Evolutionary conservation across 495 filamentous ascomycete species (phyloP), one percentile per base, ranked within the genome.

Genomic region (Xylaria palmicola): DNA sequence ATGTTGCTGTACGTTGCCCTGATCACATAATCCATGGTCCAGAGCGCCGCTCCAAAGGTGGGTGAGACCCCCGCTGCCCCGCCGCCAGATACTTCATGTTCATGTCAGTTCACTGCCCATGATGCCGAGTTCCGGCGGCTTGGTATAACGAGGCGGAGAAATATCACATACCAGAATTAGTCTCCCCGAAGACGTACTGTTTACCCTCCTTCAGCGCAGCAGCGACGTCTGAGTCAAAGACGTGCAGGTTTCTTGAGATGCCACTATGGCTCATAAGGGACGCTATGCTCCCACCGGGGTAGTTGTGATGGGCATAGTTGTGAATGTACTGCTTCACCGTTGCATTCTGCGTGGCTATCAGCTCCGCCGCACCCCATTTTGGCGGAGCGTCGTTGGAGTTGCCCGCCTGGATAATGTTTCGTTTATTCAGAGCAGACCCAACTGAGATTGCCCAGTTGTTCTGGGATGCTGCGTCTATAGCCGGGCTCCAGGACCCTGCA

Each of bases 11-110:
- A 63, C 0, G 79, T 65, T 0, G 79, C 77, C 9, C 80, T 79
- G 51, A 86, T 74, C 2, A 77, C 73, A 63, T 86, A 84, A 68
- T 86, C 83, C 65, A 86, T 75, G 12, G 84, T 86, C 85, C 84
- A 86, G 1, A 86, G 72, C 2, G 72, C 83, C 0, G 83, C 83
- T 0, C 84, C 84, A 61, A 83, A 86, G 0, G 81, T 81, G 0
- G 83, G 83, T 24, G 80, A 83, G 0, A 87, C 83, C 0, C 69
- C 73, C 3, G 81, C 74, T 0, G 77, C 78, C 15, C 80, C 80
- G 9, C 79, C 80, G 22, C 77, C 79, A 13, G 78, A 78, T 9
- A 81, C 78, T 70, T 56, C 49, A 13, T 12, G 37, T 32, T 1
- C 6, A 22, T 27, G 39, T 60, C 15, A 48, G n/a, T 24, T 37